phyloP scores from a whole-genome alignment of 139 green algal genomes.

The Microglena sp. region DNA sequence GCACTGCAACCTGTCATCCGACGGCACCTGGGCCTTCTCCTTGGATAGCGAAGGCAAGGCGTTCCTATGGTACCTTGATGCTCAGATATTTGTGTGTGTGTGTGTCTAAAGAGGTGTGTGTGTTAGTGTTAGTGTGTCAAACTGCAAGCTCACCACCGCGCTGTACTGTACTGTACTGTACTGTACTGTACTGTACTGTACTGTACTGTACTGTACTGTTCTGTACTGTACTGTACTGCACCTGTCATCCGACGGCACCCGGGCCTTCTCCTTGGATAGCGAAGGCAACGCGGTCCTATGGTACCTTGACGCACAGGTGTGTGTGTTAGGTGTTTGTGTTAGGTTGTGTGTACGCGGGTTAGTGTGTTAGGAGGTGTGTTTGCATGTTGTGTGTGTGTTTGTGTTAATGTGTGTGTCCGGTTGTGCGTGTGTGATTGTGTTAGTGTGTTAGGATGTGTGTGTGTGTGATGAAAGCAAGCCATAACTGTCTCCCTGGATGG shows the following conservation, averaged over 20 bases:
- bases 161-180: too few relatives aligned
- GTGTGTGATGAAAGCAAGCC: too few relatives aligned
- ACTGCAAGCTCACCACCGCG: neutral
- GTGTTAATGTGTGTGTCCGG: too few relatives aligned
- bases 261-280: slow-evolving; percentile 20
- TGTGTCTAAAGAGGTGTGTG: too few relatives aligned
- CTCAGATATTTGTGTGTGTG: neutral
- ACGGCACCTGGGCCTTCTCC: slow-evolving; percentile 15
- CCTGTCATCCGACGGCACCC: slow-evolving; percentile 12
- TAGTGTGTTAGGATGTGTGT: too few relatives aligned
- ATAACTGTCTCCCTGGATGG: too few relatives aligned
- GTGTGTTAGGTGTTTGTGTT: neutral
- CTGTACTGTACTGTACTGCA: too few relatives aligned
- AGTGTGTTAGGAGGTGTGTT: neutral
- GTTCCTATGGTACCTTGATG: slow-evolving; percentile 30
- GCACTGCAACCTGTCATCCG: slow-evolving; percentile 12
- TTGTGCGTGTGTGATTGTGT: too few relatives aligned
- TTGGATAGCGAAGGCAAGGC: slow-evolving; percentile 27
- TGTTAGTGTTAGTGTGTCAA: neutral
- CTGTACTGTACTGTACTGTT: too few relatives aligned
- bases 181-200: too few relatives aligned
- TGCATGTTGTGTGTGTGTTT: too few relatives aligned
- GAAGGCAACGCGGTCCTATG: slow-evolving; percentile 30
- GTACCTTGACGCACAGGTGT: slow-evolving; percentile 19
- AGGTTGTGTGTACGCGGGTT: neutral